Base-by-base conservation (phyloP, 2,329 filamentous ascomycete genomes). In the Tolypocladium ovalisporum region DNA sequence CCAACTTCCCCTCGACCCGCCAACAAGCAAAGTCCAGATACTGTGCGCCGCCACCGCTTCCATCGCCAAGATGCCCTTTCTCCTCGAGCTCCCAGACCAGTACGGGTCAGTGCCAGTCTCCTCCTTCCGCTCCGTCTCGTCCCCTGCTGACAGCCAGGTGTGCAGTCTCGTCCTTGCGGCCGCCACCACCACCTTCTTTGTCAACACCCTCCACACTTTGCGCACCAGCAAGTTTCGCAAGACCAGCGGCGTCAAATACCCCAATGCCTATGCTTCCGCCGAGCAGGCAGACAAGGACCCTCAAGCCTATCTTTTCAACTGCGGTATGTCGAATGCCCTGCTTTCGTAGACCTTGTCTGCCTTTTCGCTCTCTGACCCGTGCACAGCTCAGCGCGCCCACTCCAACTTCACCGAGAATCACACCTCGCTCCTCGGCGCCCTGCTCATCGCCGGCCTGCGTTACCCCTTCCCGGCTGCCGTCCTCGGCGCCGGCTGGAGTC, bases 341-440 rank as follows among this genome's bases (percentile, higher is more conserved):
- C 27, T 40, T 22, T 22, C 29, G 32, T 9, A 42, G n/a, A 24
- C n/a, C n/a, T 10, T n/a, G 40, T 9, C 57, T 39, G 4, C 24
- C 5, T 34, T 34, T 34, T 22, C 19, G 47, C 47, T 51, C 58
- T 62, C 55, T 55, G 57, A 49, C 61, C 39, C 35, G 4, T 27
- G 22, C 54, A 39, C 57, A 80, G 78, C 80, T 55, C 83, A 86
- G 65, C 80, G 82, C 53, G 78, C 82, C 12, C 85, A 88, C 67
- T 71, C 75, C 63, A 86, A 87, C 75, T 87, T 78, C 71, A 76
- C 76, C 62, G 85, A 88, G 75, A 85, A 82, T 71, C 73, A 81
- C 39, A 71, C 78, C 10, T 73, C 81, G 4, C 75, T 81, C 66
- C 65, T 86, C 13, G 74, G 71, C 27, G 71, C 75, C 29, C 71